Percentiles rank a stretch among this genome's conserved stretches.
Conservation (phyloP, 306 rosid species). For the Cucumis cinereus region DNA sequence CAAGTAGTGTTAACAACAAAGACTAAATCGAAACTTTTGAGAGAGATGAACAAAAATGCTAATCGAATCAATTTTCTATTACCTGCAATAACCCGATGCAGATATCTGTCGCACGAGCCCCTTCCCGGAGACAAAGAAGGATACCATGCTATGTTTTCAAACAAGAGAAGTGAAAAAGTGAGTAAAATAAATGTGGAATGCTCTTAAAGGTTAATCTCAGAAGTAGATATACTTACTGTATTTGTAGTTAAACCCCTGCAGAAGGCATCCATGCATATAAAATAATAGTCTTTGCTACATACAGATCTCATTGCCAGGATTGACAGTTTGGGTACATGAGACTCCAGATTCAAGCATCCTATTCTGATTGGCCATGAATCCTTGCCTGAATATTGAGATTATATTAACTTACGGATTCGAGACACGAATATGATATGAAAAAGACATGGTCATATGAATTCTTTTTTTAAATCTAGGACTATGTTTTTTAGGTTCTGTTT, state of each 20-base stretch:
- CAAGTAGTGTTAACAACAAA: no score
- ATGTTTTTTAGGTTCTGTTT: no score
- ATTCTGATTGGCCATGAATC: constrained; percentile 61
- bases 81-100: constrained; percentile 77
- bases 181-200: not conserved
- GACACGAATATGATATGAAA: no score
- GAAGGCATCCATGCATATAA: constrained; percentile 44
- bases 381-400: constrained; percentile 34
- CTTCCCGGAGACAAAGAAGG: constrained; percentile 70
- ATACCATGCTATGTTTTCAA: constrained; percentile 33
- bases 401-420: not conserved
- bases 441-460: no score
- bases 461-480: no score
- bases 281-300: constrained; percentile 40
- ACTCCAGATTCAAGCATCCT: constrained; percentile 53
- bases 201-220: not conserved
- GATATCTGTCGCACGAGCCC: constrained; percentile 37
- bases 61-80: not conserved
- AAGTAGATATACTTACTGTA: constrained; percentile 25
- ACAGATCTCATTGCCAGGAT: constrained; percentile 45
- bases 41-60: not conserved
- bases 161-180: constrained; percentile 1
- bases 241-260: constrained; percentile 26
- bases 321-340: constrained; percentile 51
- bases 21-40: not conserved